Conservation (phyloP, 441 rosid genomes). For the Manihot esculenta region DNA sequence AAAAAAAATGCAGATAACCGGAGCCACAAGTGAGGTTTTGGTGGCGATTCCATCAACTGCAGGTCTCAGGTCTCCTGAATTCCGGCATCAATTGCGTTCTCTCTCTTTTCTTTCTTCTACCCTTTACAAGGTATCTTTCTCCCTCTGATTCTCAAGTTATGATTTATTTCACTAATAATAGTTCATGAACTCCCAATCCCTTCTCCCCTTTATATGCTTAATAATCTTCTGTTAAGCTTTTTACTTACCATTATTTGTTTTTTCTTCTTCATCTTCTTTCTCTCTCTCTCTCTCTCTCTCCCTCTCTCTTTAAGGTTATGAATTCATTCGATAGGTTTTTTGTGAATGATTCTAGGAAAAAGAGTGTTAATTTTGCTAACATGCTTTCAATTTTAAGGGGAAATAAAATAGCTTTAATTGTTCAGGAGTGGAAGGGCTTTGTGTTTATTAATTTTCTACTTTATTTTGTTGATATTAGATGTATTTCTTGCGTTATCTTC, state of each 20-base stretch:
- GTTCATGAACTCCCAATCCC: neutral
- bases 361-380: too few relatives aligned
- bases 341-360: too few relatives aligned
- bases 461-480: neutral
- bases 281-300: too few relatives aligned
- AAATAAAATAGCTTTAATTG: too few relatives aligned
- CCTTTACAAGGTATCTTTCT: constrained; percentile 36
- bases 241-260: neutral
- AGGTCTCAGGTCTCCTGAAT: constrained; percentile 28
- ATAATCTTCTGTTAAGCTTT: too few relatives aligned
- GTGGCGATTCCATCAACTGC: constrained; percentile 33
- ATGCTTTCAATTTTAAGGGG: too few relatives aligned
- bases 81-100: constrained; percentile 30
- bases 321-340: neutral
- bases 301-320: too few relatives aligned
- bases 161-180: neutral
- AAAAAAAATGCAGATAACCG: constrained; percentile 35
- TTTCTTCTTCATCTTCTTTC: neutral
- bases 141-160: constrained; percentile 1
- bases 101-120: constrained; percentile 38
- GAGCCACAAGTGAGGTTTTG: constrained; percentile 35
- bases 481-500: neutral
- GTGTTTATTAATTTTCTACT: too few relatives aligned
- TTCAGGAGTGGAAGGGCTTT: too few relatives aligned
- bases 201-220: too few relatives aligned